A percentile compares a stretch with the other conserved stretches of the same genome.
Conservation (phyloP, 1,139 yeast genomes). For the Tardiomyces depauwii region DNA sequence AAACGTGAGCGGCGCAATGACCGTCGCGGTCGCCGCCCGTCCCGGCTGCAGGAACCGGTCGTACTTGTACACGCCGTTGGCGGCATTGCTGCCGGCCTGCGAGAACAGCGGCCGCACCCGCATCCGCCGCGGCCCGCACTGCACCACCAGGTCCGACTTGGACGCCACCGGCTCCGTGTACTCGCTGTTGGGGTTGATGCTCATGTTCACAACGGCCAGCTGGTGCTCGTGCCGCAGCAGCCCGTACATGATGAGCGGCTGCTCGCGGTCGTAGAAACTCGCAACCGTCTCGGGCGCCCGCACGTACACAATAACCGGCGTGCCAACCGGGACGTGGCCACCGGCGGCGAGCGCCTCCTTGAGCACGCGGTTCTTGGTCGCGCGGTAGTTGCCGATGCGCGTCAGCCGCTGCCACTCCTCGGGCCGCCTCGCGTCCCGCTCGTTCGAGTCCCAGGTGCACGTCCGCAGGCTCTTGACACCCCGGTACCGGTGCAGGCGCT, state of each 20-base stretch:
- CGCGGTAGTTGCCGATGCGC: slow-evolving; percentile 66
- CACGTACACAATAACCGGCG: slow-evolving; percentile 47
- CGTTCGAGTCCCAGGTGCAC: slow-evolving; percentile 84
- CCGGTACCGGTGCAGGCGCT: slow-evolving; percentile 64
- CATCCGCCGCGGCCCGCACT: slow-evolving; percentile 88
- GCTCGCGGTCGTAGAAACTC: slow-evolving; percentile 11
- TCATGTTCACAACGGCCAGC: slow-evolving; percentile 68
- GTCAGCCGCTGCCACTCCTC: slow-evolving; percentile 65
- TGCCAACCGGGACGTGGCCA: slow-evolving; percentile 56
- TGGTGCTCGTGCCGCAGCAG: slow-evolving; percentile 81
- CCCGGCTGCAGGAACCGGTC: slow-evolving; percentile 81
- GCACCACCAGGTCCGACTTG: slow-evolving; percentile 68
- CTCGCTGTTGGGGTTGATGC: slow-evolving; percentile 82
- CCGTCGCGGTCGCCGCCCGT: slow-evolving; percentile 65
- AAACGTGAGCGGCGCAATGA: slow-evolving; percentile 82
- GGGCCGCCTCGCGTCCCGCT: slow-evolving; percentile 66
- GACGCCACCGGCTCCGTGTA: slow-evolving; percentile 68
- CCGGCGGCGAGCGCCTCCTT: slow-evolving; percentile 47
- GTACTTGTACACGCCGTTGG: slow-evolving; percentile 80
- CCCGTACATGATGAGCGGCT: slow-evolving; percentile 38
- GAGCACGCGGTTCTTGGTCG: slow-evolving; percentile 56
- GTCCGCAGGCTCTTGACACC: slow-evolving; percentile 77
- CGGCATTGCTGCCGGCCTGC: slow-evolving; percentile 55
- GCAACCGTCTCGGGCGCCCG: slow-evolving; percentile 45
- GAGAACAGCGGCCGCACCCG: slow-evolving; percentile 78